Conservation (phyloP, 2,329 filamentous ascomycete species). For the Didymella pinodella region DNA sequence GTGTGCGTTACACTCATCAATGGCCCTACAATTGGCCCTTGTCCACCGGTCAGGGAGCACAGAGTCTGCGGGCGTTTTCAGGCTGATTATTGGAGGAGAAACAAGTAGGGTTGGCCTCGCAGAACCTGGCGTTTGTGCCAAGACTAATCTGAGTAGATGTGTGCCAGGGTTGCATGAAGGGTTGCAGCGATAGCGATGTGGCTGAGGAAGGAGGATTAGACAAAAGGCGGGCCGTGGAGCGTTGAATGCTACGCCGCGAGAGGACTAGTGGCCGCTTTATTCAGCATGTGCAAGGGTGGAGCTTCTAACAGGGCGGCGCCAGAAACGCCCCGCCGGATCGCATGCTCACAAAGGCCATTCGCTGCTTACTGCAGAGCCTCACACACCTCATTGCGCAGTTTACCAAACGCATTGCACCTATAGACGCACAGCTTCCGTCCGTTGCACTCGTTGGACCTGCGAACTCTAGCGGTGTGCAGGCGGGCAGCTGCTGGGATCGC, state of each 20-base stretch:
- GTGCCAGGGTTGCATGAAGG: slow-evolving; percentile 18
- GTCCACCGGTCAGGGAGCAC: slow-evolving; percentile 31
- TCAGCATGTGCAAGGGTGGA: slow-evolving; percentile 7
- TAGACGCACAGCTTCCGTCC: slow-evolving; percentile 2
- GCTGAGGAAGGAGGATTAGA: slow-evolving; percentile 20
- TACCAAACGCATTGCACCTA: not conserved
- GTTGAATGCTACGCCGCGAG: not conserved
- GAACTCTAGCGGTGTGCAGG: slow-evolving; percentile 2
- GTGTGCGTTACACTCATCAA: slow-evolving; percentile 25
- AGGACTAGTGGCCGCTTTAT: slow-evolving; percentile 8
- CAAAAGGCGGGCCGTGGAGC: slow-evolving; percentile 18
- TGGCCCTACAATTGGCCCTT: slow-evolving; percentile 25
- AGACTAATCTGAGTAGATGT: slow-evolving; percentile 11
- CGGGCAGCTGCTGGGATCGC: slow-evolving; percentile 1
- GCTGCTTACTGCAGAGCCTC: slow-evolving; percentile 9
- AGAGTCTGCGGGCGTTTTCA: slow-evolving; percentile 20
- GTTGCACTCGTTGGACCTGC: not conserved
- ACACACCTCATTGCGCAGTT: not conserved
- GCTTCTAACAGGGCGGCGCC: not conserved
- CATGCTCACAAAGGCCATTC: slow-evolving; percentile 3
- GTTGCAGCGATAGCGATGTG: slow-evolving; percentile 20
- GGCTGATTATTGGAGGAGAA: slow-evolving; percentile 35
- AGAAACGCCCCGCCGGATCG: slow-evolving; percentile 9
- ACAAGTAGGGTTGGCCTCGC: slow-evolving; percentile 18
- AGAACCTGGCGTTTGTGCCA: slow-evolving; percentile 19